These are phyloP conservation scores for Cystobasidium pallidum DNA, from an alignment of 1,284 basidiomycete genomes.

Conservation along the genomic window DNA sequence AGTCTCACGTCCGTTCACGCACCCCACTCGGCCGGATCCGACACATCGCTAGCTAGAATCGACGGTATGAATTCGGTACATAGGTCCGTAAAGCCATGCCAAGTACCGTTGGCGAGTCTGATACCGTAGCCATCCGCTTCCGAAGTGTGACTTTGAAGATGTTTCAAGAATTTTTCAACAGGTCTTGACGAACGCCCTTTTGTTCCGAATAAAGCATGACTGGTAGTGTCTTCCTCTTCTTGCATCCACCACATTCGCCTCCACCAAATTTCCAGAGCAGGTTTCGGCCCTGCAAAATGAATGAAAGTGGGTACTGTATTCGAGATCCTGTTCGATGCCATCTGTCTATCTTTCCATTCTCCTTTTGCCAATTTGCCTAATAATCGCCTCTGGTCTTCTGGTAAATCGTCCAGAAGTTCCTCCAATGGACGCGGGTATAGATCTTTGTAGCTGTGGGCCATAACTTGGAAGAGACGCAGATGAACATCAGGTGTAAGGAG, in stretches of 20 bases:
- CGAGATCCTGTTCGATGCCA: conserved; percentile 29
- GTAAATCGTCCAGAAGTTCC: conserved; percentile 2
- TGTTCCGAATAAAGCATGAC: not conserved
- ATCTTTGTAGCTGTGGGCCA: conserved; percentile 32
- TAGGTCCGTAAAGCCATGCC: conserved; percentile 12
- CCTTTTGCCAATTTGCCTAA: conserved; percentile 1
- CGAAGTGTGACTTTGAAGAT: not conserved
- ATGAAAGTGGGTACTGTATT: conserved; percentile 23
- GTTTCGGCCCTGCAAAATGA: conserved; percentile 30
- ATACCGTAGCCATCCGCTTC: conserved; percentile 18
- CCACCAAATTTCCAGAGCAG: conserved; percentile 27
- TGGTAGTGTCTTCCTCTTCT: conserved; percentile 2
- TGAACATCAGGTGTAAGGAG: conserved; percentile 23
- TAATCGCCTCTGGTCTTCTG: conserved; percentile 2
- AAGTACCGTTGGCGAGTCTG: conserved; percentile 19
- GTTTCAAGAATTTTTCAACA: conserved; percentile 17
- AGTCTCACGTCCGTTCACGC: not conserved
- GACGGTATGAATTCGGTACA: conserved; percentile 6
- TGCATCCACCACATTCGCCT: conserved; percentile 32
- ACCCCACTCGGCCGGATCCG: not conserved
- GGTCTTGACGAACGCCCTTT: conserved; percentile 8
- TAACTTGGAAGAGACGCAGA: conserved; percentile 29
- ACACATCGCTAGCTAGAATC: conserved; percentile 5
- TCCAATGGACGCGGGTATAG: conserved; percentile 13
- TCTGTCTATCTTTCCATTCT: conserved; percentile 13